Base-by-base conservation (phyloP, 257 asterid species). In the Fraxinus excelsior region DNA sequence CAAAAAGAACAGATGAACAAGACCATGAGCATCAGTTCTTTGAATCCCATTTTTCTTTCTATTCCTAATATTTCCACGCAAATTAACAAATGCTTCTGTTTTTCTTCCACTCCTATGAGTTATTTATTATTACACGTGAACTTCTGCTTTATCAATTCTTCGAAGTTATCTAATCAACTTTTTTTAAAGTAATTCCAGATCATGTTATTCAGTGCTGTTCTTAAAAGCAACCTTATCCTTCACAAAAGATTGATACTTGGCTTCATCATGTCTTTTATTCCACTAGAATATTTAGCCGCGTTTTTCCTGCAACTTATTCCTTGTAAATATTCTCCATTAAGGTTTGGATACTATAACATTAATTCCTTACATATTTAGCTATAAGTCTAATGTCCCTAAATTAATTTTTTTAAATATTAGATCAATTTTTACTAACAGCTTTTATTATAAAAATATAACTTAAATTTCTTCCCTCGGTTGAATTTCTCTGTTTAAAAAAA, bases 41-140 rank as follows among this genome's bases (percentile, higher is more conserved):
- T 77, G 69, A 44, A 68, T 64, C 76, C 79, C 89, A 84, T 83
- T 49, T 83, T 78, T 35, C 69, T 65, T 75, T 80, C 14, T 26
- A 31, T 69, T 35, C 42, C 66, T n/a, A 60, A 26, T 34, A 7
- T 34, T 78, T 23, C 19, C 67, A 64, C 49, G n/a, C 26, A 78
- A 34, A 23, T 62, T 23, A 23, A 7, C 14, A 62, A 62, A 11
- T 3, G 31, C 8, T 18, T n/a, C 10, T 58, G 5, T 23, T 46
- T 38, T 31, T 29, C 11, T 31, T 16, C 25, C 6, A 35, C 11
- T 70, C 19, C 18, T 56, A 7, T 5, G 5, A 23, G 25, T 53
- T 32, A n/a, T n/a, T n/a, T n/a, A n/a, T n/a, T n/a, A 8, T 40
- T 13, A 28, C 13, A 73, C 73, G 3, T 25, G 19, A 69, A 72